Evolutionary conservation across 1,284 basidiomycete genomes (phyloP).

Genomic region (Leucoagaricus sp.): DNA sequence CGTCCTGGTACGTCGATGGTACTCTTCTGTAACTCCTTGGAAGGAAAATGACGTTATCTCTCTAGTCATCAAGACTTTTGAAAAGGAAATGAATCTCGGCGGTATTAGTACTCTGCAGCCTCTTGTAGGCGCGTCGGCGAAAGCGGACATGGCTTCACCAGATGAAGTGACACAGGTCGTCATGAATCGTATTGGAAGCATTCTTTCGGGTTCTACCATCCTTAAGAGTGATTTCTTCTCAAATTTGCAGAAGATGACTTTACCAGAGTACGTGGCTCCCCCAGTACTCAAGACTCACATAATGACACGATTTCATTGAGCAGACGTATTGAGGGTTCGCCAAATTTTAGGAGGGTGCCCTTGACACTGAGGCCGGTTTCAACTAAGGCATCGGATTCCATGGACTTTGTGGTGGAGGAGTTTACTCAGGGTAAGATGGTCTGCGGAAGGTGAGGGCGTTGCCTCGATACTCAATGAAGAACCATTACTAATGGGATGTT

Average conservation of each 20-base stretch:
- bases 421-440: constrained; percentile 60
- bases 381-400: constrained; percentile 33
- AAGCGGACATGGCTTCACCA: constrained; percentile 79
- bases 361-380: constrained; percentile 53
- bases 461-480: background rate
- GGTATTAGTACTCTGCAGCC: constrained; percentile 84
- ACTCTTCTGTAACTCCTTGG: background rate
- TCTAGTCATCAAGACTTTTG: constrained; percentile 91
- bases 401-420: constrained; percentile 41
- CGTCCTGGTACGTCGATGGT: constrained; percentile 62
- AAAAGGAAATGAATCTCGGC: constrained; percentile 86
- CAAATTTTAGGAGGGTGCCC: constrained; percentile 86
- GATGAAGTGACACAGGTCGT: constrained; percentile 90
- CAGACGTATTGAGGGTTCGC: constrained; percentile 90
- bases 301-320: background rate
- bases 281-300: background rate
- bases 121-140: constrained; percentile 73
- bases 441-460: constrained; percentile 71
- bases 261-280: constrained; percentile 73
- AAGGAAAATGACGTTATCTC: background rate
- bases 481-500: constrained; percentile 15
- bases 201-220: constrained; percentile 92
- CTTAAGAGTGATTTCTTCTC: constrained; percentile 98
- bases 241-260: constrained; percentile 91
- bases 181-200: constrained; percentile 80